Base-by-base conservation (phyloP, 768 basidiomycete genomes). In the Lentinula sp. region DNA sequence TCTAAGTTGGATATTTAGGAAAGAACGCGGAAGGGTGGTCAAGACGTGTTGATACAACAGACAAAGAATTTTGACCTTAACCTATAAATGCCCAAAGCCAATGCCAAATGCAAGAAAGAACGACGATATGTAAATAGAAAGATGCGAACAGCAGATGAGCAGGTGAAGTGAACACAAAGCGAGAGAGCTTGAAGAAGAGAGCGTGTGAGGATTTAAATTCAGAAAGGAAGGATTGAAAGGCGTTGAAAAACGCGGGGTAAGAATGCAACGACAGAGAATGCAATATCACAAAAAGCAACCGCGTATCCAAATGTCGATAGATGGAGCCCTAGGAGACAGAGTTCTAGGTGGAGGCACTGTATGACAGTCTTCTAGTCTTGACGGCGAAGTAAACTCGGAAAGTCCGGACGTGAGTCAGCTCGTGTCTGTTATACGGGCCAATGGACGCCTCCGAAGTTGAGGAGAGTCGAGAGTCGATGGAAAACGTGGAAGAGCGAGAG, bases 321-420 rank as follows among this genome's bases (percentile, higher is more conserved):
- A 28, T 28, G 3, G 28, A 28, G 28, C 28, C 28, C 28, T 28
- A 23, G 23, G 23, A 23, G 23, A 23, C 23, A 21, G 23, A 11
- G 16, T n/a, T 11, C 13, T 18, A 39, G 15, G 51, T 39, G 37
- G 51, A 42, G 11, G 23, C 21, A 16, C 46, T 48, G 21, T 7
- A 48, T 5, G 46, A 48, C 16, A 32, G 28, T 21, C 13, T 34
- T 49, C 59, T 52, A 18, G 65, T 61, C 67, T 85, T 86, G 57
- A 75, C 69, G 15, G 83, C 83, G 45, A 78, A 70, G 65, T 78
- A 85, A 7, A 86, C 78, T 42, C 76, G 76, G 58, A 86, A 75
- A 9, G 78, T 78, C 45, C 84, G 80, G 2, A 84, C 70, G 54
- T 84, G 78, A 6, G 77, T 75, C 46, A 84, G 71, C 18, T 39